These are phyloP conservation scores for Penicillium sp. DNA, from an alignment of 2,329 filamentous ascomycete species.

Conservation along the genomic window DNA sequence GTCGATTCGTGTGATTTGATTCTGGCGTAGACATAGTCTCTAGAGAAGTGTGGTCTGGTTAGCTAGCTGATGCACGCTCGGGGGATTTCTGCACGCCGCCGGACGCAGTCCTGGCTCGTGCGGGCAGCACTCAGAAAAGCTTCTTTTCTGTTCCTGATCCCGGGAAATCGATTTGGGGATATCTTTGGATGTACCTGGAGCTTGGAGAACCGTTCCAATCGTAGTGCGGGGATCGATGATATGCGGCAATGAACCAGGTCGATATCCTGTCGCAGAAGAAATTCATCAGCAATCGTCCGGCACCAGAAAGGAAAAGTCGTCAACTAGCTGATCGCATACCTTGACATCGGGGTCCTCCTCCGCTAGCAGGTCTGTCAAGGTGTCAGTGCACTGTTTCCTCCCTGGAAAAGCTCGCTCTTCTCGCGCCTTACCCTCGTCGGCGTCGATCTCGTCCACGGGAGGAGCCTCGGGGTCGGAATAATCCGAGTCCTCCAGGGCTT, in stretches of 20 bases:
- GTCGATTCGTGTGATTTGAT: conserved; percentile 76
- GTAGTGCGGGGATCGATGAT: conserved; percentile 70
- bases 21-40: conserved; percentile 87
- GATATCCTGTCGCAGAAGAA: conserved; percentile 61
- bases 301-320: neutral
- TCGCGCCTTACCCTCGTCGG: conserved; percentile 67
- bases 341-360: conserved; percentile 56
- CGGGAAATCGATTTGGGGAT: neutral
- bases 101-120: neutral
- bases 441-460: conserved; percentile 70
- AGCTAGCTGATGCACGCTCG: neutral
- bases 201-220: conserved; percentile 77
- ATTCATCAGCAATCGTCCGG: conserved; percentile 14
- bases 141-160: neutral
- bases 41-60: conserved; percentile 25
- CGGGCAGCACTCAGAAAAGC: neutral
- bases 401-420: neutral
- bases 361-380: conserved; percentile 54
- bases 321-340: conserved; percentile 29
- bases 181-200: conserved; percentile 51
- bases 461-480: conserved; percentile 71
- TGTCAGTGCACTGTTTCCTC: conserved; percentile 9
- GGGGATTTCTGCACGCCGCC: neutral
- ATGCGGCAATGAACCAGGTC: conserved; percentile 87
- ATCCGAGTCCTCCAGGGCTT: conserved; percentile 78